Evolutionary conservation across 1,139 yeast genomes (phyloP).

Genomic region (Taphrina communis): DNA sequence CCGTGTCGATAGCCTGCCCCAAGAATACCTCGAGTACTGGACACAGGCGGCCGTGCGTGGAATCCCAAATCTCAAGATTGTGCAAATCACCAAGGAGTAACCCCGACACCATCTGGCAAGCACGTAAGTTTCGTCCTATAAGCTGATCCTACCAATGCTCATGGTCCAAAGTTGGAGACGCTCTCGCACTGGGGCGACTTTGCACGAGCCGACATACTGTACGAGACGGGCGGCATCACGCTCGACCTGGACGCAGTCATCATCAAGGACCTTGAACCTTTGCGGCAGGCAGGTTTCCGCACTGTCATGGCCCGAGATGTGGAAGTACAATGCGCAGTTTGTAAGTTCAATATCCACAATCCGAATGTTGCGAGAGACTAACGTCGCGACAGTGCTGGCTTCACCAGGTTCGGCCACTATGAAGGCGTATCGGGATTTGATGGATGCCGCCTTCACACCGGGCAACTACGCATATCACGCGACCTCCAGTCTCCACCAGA

Average conservation of each 20-base stretch:
- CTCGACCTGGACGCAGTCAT: constrained; percentile 2
- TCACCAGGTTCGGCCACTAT: neutral
- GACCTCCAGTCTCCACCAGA: neutral
- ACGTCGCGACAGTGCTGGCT: neutral
- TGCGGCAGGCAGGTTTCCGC: constrained; percentile 7
- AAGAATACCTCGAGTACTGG: constrained; percentile 13
- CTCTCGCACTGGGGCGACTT: constrained; percentile 6
- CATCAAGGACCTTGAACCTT: neutral
- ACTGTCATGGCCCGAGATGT: neutral
- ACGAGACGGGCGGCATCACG: constrained; percentile 4
- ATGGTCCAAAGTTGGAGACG: neutral
- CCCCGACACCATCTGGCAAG: constrained; percentile 11
- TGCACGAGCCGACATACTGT: constrained; percentile 8
- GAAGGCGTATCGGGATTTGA: constrained; percentile 1
- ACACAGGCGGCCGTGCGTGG: constrained; percentile 5
- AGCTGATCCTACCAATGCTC: neutral
- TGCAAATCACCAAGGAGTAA: neutral
- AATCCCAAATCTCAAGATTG: neutral
- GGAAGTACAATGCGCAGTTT: constrained; percentile 5
- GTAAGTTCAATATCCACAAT: neutral
- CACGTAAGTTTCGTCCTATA: neutral
- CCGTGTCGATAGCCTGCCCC: neutral
- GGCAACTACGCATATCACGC: neutral
- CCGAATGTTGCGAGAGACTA: neutral
- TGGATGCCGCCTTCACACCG: neutral